Base-by-base conservation (phyloP, 2,329 filamentous ascomycete species). In the Penicillium brevicompactum region DNA sequence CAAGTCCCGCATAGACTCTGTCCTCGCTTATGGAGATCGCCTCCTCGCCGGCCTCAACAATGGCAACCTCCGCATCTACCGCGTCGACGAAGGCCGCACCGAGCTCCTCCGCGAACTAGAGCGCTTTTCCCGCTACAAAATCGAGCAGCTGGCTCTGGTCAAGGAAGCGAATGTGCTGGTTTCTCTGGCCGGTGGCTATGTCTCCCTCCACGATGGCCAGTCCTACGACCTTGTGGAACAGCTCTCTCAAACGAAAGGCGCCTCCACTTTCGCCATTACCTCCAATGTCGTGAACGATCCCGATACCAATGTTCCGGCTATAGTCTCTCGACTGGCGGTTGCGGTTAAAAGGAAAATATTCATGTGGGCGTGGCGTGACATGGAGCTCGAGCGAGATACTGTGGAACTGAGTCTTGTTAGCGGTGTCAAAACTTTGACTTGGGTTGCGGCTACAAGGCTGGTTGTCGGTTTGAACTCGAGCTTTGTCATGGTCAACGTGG, bases 1-100 rank as follows among this genome's bases (percentile, higher is more conserved):
- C 85, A 97, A 95, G 81, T 95, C 91, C 63, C 94, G 89, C 81
- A 96, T 99, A 77, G 94, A 99, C 78, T 94, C 91, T 47, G 91
- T 99, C 64, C 83, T 97, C 46, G 91, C 93, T 58, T 91, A 96
- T 76, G 92, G 92, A 70, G 94, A 99, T 72, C 87, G 92, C 60
- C 84, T 99, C 34, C 84, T 99, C 51, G 92, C 97, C 55, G 94
- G 94, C 53, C 82, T 99, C 60, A 96, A 91, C 76, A 95, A 89
- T 38, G 94, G 94, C 67, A 87, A 85, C 57, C 83, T 99, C 56
- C 89, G 92, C 60, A 87, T 99, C 70, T 97, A 97, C 79, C 88
- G 93, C 57, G 82, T 97, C 61, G 55, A 73, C 66, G 52, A 71
- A 60, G 56, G 87, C 82, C 65, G 89, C 4, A 92, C 92, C 9